Conservation (phyloP, 441 rosid species). For the Jatropha multifida region DNA sequence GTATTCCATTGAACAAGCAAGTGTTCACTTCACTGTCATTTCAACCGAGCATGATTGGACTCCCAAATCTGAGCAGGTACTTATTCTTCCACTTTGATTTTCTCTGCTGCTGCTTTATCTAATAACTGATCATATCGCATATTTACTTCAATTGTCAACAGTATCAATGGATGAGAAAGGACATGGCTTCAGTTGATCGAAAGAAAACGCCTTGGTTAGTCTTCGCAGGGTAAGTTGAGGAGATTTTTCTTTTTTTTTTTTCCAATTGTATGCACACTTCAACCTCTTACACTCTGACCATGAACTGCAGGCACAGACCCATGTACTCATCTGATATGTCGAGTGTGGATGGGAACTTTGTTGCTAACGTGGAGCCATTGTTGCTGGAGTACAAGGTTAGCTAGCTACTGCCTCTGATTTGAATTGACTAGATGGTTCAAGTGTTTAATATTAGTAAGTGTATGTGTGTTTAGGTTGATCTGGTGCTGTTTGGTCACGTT, state of each 20-base stretch:
- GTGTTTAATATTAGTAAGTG: background rate
- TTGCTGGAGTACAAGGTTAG: slow-evolving; percentile 44
- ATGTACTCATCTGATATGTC: slow-evolving; percentile 43
- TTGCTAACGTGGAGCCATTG: slow-evolving; percentile 40
- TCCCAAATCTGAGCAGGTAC: slow-evolving; percentile 41
- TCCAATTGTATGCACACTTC: background rate
- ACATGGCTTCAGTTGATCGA: slow-evolving; percentile 56
- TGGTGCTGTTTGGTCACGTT: slow-evolving; percentile 61
- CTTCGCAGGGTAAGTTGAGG: slow-evolving; percentile 41
- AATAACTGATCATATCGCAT: background rate
- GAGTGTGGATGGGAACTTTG: slow-evolving; percentile 23
- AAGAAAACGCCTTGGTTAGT: slow-evolving; percentile 59
- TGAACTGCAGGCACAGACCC: slow-evolving; percentile 56
- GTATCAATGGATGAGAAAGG: slow-evolving; percentile 57
- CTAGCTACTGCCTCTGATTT: background rate
- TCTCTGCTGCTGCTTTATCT: too few relatives aligned
- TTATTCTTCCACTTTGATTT: background rate
- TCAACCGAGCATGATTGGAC: slow-evolving; percentile 63
- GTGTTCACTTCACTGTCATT: slow-evolving; percentile 52
- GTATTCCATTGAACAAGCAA: slow-evolving; percentile 60
- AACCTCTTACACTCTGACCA: background rate
- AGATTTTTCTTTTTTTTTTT: background rate
- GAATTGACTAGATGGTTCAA: background rate
- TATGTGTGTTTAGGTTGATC: slow-evolving; percentile 43
- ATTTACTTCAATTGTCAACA: slow-evolving; percentile 1